Base-by-base conservation (phyloP, 371 early-diverging fungal species). In the Apophysomyces elegans region DNA sequence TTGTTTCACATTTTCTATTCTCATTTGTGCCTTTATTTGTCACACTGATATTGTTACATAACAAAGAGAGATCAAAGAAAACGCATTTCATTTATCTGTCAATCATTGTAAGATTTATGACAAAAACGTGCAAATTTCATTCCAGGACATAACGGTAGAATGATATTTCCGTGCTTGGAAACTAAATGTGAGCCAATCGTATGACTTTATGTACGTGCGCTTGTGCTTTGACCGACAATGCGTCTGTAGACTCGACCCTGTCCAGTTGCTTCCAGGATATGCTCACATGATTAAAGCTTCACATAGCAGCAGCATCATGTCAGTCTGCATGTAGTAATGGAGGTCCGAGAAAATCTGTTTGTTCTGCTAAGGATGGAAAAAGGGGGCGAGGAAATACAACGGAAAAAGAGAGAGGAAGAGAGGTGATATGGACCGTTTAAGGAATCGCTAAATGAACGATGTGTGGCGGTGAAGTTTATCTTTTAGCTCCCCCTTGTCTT, bases 181-280 rank as follows among this genome's bases (percentile, higher is more conserved):
- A 50, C 9, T 26, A 21, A 50, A 50, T 21, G 54, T 50, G 54
- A 50, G 21, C n/a, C 21, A 50, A 50, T 21, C 54, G 21, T n/a
- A 50, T 50, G 54, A 50, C 21, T 21, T 26, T 6, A 50, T 50
- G 54, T 50, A 21, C 54, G 21, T 50, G 7, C 54, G 11, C 54
- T 50, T 21, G 4, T 26, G 21, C 54, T 50, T 50, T 50, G 21
- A 21, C 54, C 21, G 54, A 50, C 21, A 50, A 50, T 50, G 54
- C 21, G 54, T 9, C 32, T 50, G n/a, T 18, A 50, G 7, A 41
- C 13, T 41, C 41, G 13, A 41, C 41, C 54, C 54, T 50, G 21
- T 50, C 47, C 54, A 50, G 54, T 50, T 21, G 21, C 21, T 50
- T 50, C 54, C 32, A 26, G 54, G 54, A 50, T 50, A 50, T 21